These are phyloP conservation scores for Bryoglossum gracile DNA, from an alignment of 495 filamentous ascomycete species.

Conservation along the genomic window DNA sequence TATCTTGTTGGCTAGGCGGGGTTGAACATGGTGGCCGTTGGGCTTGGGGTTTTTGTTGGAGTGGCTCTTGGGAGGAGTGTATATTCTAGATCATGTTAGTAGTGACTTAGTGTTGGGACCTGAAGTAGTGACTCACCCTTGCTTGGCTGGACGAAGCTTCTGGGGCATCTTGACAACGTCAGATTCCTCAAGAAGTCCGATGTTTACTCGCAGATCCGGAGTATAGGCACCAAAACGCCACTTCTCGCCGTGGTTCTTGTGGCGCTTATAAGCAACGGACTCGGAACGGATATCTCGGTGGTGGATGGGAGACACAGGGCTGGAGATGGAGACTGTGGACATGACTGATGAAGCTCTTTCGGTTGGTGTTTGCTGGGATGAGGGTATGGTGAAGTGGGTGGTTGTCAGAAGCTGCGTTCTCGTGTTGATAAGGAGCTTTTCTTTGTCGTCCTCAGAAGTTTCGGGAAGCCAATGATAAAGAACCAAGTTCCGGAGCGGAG, in stretches of 20 bases:
- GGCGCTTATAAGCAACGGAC: constrained; percentile 17
- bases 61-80: constrained; percentile 10
- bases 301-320: constrained; percentile 1
- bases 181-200: too few relatives aligned
- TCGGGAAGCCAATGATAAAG: background rate
- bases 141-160: constrained; percentile 13
- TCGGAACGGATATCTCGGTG: constrained; percentile 22
- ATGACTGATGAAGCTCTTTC: constrained; percentile 3
- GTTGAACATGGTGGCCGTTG: background rate
- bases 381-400: background rate
- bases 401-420: background rate
- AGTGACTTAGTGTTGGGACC: background rate
- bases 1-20: constrained; percentile 12
- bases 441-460: constrained; percentile 8
- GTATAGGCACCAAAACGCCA: constrained; percentile 23
- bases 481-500: background rate
- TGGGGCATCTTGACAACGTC: background rate
- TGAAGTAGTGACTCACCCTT: too few relatives aligned
- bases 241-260: constrained; percentile 22
- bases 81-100: background rate
- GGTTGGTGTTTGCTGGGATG: background rate
- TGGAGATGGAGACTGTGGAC: constrained; percentile 6
- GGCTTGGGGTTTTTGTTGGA: constrained; percentile 22
- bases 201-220: too few relatives aligned
- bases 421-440: background rate